Evolutionary conservation across 1,284 basidiomycete species (phyloP), one percentile per base, ranked within the genome.

Genomic region (Trametes versicolor): DNA sequence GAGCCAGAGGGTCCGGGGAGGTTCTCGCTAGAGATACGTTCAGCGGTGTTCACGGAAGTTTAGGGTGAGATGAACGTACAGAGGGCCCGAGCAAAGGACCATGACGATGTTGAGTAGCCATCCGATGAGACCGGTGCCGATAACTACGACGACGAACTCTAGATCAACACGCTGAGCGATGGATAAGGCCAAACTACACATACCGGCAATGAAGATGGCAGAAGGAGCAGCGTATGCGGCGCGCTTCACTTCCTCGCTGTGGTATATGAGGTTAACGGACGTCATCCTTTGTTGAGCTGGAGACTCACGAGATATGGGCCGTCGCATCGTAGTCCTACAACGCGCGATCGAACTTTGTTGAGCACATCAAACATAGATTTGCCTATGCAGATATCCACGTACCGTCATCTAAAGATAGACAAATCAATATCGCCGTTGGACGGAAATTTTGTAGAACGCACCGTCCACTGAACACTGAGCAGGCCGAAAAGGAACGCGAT

Each of bases 401-500:
- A 88, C 89, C 64, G 91, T 91, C 89, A 91, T 91, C 84, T 90
- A 68, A 23, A 47, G 13, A 55, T 0, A 27, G n/a, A 4, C 27
- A 12, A 8, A 34, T 69, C 17, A 66, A 49, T 39, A 61, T 13
- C 29, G 23, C 15, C 19, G 17, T n/a, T 29, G 3, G 12, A 21
- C 1, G 12, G 3, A 17, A 17, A 23, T 5, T n/a, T 13, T 6
- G 34, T 13, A 23, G 17, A 13, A 79, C 89, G 66, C 75, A 93
- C 91, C 63, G 93, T 95, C 94, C 93, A 97, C 77, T 97, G 94
- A 12, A 98, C 96, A 67, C 92, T 94, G 61, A 97, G 81, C 60
- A 98, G 79, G 32, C 96, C 96, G 68, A 98, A 91, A 58, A 97
- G 79, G 81, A 97, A 97, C 1, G 94, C 90, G 58, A 97, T 79